Base-by-base conservation (phyloP, 2,329 filamentous ascomycete genomes). In the Pseudogymnoascus sp. region DNA sequence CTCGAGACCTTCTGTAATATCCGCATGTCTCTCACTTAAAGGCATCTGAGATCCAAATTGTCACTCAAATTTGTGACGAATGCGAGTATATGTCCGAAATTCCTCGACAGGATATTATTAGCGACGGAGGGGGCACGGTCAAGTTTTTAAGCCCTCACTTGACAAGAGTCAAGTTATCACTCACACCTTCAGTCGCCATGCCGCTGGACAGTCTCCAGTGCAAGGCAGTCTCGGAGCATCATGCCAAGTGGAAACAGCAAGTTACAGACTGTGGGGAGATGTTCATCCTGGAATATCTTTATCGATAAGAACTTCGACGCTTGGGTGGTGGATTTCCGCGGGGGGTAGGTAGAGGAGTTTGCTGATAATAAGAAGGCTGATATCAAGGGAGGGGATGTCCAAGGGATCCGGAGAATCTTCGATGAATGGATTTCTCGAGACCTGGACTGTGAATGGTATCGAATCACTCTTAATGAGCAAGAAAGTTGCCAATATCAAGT, bases 271-370 rank as follows among this genome's bases (percentile, higher is more conserved):
- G 54, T 66, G 18, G 69, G 67, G 68, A 65, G 67, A 70, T 62
- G 67, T 63, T 34, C 62, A 68, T 61, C 60, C 68, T 26, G 67
- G 18, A 69, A 69, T 59, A 62, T 68, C 40, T 47, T 68, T 31
- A 67, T 69, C 57, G 64, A 68, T 64, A 65, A 45, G 21, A 63
- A 65, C 36, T 51, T 40, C 14, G 62, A 68, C 42, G 67, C 64
- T 39, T 68, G 64, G 67, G 39, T 69, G 39, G 36, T 67, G 18
- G 65, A 71, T 62, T 67, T 71, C 23, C 67, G 63, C 29, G 29
- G 68, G 68, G 63, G 68, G 5, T 68, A 61, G 42, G 64, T 64
- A 31, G 60, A 60, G 23, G 66, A 63, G 21, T 66, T 62, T 51
- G 68, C 68, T 60, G 8, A 31, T 31, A 31, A 7, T 29, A 8